Percentiles rank a stretch among this genome's conserved stretches.
Conservation (phyloP, 345 rosid genomes). For the thale cress (Arabidopsis thaliana) region TAIR10.1 NC_003074.8:5370501-5371000, state of each 20-base stretch:
- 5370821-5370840: conserved; percentile 59
- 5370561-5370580: conserved; percentile 66
- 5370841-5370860: conserved; percentile 62
- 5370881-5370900: conserved; percentile 43
- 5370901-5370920: conserved; percentile 22
- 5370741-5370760: conserved; percentile 54
- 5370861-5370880: conserved; percentile 62
- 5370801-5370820: conserved; percentile 58
- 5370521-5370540: conserved; percentile 54
- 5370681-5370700: conserved; percentile 28
- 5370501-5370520: conserved; percentile 51
- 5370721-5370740: conserved; percentile 59
- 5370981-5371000: conserved; percentile 58
- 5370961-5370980: conserved; percentile 55
- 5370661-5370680: conserved; percentile 16
- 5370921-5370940: background rate
- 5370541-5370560: conserved; percentile 51
- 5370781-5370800: conserved; percentile 55
- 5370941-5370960: background rate
- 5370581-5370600: conserved; percentile 55
- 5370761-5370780: conserved; percentile 57
- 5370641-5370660: conserved; percentile 7
- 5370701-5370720: conserved; percentile 59
- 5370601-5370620: conserved; percentile 59
- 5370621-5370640: conserved; percentile 34